phyloP scores from a whole-genome alignment of 441 rosid species.

The Codiaeum variegatum region DNA sequence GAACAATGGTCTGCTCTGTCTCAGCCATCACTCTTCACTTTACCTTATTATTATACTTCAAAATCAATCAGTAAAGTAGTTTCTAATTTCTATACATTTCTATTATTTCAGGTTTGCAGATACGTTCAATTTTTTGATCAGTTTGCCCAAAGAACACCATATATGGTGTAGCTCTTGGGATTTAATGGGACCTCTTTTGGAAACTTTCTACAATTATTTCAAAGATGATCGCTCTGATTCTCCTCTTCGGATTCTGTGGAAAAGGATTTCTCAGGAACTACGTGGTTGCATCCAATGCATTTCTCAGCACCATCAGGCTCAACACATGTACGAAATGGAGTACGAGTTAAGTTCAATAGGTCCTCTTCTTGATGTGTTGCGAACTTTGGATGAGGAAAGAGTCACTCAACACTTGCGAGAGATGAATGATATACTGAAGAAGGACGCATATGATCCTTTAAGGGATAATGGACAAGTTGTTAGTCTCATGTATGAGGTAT shows the following conservation, averaged over 20 bases:
- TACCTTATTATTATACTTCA: background rate
- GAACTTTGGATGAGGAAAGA: slow-evolving; percentile 85
- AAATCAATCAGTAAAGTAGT: background rate
- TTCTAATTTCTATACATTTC: background rate
- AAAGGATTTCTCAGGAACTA: slow-evolving; percentile 75
- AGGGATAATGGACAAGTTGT: slow-evolving; percentile 72
- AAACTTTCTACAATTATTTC: slow-evolving; percentile 83
- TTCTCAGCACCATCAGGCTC: slow-evolving; percentile 94
- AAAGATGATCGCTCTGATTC: slow-evolving; percentile 68
- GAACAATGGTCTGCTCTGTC: slow-evolving; percentile 63
- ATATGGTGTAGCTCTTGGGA: slow-evolving; percentile 87
- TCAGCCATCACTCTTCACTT: background rate
- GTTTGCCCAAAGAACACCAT: slow-evolving; percentile 65
- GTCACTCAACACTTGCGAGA: slow-evolving; percentile 69
- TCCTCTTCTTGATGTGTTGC: slow-evolving; percentile 75
- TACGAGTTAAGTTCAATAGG: slow-evolving; percentile 71
- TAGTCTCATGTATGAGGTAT: slow-evolving; percentile 94
- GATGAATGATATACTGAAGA: slow-evolving; percentile 54
- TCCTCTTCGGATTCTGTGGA: slow-evolving; percentile 81
- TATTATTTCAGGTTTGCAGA: slow-evolving; percentile 72
- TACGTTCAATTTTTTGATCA: slow-evolving; percentile 68
- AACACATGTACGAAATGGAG: slow-evolving; percentile 66
- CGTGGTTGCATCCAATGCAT: slow-evolving; percentile 72
- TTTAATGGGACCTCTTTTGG: slow-evolving; percentile 84
- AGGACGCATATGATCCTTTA: slow-evolving; percentile 59